A percentile compares a stretch with the other conserved stretches of the same genome.
Conservation (phyloP, 352 stramenopile genomes). For the Phytophthora capsici region DNA sequence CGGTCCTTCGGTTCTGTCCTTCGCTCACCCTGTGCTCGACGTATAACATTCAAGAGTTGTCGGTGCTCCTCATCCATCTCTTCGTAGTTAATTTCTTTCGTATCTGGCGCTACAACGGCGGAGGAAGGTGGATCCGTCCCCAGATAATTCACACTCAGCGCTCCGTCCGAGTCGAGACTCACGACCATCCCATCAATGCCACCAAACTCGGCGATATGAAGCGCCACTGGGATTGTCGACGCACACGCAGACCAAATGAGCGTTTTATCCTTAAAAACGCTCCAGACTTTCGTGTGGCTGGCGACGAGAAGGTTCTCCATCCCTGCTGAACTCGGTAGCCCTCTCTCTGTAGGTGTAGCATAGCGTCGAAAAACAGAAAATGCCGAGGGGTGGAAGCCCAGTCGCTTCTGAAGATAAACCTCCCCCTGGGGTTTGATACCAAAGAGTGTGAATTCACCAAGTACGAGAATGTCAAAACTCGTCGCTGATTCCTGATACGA, state of each 20-base stretch:
- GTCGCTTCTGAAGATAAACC: slow-evolving; percentile 78
- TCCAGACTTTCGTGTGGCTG: slow-evolving; percentile 77
- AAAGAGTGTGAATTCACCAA: slow-evolving; percentile 86
- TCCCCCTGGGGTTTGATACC: slow-evolving; percentile 80
- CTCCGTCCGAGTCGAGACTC: slow-evolving; percentile 75
- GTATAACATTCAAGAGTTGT: slow-evolving; percentile 87
- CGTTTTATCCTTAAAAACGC: slow-evolving; percentile 78
- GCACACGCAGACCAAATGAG: slow-evolving; percentile 83
- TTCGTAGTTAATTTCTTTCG: slow-evolving; percentile 91
- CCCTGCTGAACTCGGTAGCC: neutral
- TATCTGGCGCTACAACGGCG: slow-evolving; percentile 64
- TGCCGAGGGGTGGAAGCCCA: slow-evolving; percentile 73
- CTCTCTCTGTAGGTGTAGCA: slow-evolving; percentile 21
- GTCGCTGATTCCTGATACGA: slow-evolving; percentile 54
- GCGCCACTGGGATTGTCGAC: slow-evolving; percentile 61
- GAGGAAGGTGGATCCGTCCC: slow-evolving; percentile 88
- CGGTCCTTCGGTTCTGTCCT: slow-evolving; percentile 73
- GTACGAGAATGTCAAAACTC: slow-evolving; percentile 84
- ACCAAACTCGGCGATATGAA: slow-evolving; percentile 75
- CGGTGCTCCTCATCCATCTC: slow-evolving; percentile 92
- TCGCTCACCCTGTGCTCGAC: slow-evolving; percentile 71
- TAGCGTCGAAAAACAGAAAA: slow-evolving; percentile 62
- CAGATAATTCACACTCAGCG: slow-evolving; percentile 87
- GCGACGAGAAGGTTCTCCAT: slow-evolving; percentile 85
- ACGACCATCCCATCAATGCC: slow-evolving; percentile 84